Evolutionary conservation across 164 flowering plant species (phyloP).

Genomic region (Magnolia kwangsiensis): DNA sequence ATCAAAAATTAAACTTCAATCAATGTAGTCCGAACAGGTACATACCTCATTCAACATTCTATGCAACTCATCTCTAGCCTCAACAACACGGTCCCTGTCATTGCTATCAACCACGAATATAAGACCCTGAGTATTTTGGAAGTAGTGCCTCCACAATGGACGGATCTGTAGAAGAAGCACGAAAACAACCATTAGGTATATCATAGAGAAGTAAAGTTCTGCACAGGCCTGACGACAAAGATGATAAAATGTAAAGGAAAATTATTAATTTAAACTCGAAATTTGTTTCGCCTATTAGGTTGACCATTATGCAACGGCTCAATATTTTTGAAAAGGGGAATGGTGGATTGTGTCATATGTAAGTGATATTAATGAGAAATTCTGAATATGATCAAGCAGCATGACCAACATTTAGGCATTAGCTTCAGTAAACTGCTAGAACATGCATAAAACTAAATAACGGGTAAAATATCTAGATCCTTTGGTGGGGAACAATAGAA

Average conservation of each 20-base stretch:
- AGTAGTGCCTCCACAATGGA: conserved; percentile 98
- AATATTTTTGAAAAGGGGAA: not conserved
- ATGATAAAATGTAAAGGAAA: too few relatives aligned
- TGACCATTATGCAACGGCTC: not conserved
- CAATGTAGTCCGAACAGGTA: too few relatives aligned
- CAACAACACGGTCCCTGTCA: conserved; percentile 93
- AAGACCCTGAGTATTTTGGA: conserved; percentile 96
- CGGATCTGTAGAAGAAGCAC: conserved; percentile 55
- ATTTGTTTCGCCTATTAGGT: too few relatives aligned
- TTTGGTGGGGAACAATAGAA: not conserved
- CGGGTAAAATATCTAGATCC: not conserved
- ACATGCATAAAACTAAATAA: not conserved
- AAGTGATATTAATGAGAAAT: not conserved
- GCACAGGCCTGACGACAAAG: too few relatives aligned
- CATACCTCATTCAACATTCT: conserved; percentile 99
- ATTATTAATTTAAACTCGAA: too few relatives aligned
- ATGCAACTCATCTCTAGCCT: conserved; percentile 94
- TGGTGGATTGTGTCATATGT: not conserved
- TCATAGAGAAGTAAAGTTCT: too few relatives aligned
- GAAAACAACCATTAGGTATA: not conserved
- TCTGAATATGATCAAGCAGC: too few relatives aligned
- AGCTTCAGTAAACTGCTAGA: not conserved
- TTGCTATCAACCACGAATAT: conserved; percentile 97
- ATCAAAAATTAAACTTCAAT: not conserved
- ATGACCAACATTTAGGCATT: too few relatives aligned